Base-by-base conservation (phyloP, 176 grass and related monocot species). In the Oryza longistaminata region DNA sequence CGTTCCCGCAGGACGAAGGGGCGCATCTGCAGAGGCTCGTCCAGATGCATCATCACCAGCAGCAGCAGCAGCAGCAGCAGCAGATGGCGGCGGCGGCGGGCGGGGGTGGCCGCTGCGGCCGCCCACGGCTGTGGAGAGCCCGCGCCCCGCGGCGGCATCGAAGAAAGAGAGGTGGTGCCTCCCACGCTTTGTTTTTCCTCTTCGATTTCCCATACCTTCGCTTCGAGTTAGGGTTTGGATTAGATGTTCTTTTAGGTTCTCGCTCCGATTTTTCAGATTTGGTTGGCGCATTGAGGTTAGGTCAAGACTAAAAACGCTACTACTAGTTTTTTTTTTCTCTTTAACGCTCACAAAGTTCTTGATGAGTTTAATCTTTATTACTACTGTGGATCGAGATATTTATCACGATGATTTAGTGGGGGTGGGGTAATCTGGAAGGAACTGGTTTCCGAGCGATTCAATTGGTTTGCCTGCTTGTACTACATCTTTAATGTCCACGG, bases 1-100 rank as follows among this genome's bases (percentile, higher is more conserved):
- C 75, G 9, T 82, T 67, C 7, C 42, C 73, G 25, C 88, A 82
- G 19, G 40, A 72, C 24, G 76, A 72, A 45, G 85, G 74, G 11
- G 80, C 73, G 25, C 93, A 88, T 49, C 90, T 84, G 60, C 90
- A 88, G 88, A 82, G 87, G 82, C 83, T 89, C 8, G 72, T 89
- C 5, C 92, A 90, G 52, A 81, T 88, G 25, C 78, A 74, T 7
- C 82, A 80, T 33, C 77, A 85, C 5, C 90, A 79, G 3, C 77
- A 69, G 4, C 31, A 84, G 14, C 81, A 87, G 50, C 82, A 84
- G 77, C 29, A 31, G 29, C 29, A 31, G 29, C 29, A 31, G 29
- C 27, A 69, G 73, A 67, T 79, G 13, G 65, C 65, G 2, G 76
- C 70, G 0, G 87, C 64, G 7, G 76, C 73, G 1, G 1, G 78